A percentile compares a stretch with the other conserved stretches of the same genome.
phyloP scores from a whole-genome alignment of 2,329 filamentous ascomycete genomes.

The Aspergillus proliferans region DNA sequence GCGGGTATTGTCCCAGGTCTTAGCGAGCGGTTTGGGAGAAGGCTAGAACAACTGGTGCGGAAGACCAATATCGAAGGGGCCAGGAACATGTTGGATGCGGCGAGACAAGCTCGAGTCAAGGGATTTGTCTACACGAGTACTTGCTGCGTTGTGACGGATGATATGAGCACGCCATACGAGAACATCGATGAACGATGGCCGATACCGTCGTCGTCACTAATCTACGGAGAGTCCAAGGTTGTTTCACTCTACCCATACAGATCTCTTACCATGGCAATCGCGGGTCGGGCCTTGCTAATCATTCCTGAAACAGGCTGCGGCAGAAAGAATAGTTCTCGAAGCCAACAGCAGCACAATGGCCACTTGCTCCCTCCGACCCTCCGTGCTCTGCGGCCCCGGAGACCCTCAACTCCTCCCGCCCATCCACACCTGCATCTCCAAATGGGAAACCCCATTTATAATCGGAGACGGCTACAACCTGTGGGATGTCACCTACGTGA shows the following conservation, averaged over 20 bases:
- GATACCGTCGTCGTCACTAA: conserved; percentile 30
- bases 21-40: conserved; percentile 31
- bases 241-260: conserved; percentile 1
- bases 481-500: conserved; percentile 41
- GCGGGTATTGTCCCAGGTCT: conserved; percentile 43
- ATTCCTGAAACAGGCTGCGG: conserved; percentile 29
- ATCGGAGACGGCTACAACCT: conserved; percentile 38
- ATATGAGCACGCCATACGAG: conserved; percentile 31
- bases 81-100: conserved; percentile 45
- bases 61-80: conserved; percentile 52
- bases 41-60: conserved; percentile 37
- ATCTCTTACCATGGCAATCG: background rate
- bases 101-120: conserved; percentile 39
- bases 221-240: conserved; percentile 42
- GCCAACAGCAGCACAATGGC: conserved; percentile 28
- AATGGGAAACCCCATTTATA: conserved; percentile 36
- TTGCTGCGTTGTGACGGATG: conserved; percentile 50
- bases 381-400: conserved; percentile 39
- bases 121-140: conserved; percentile 53
- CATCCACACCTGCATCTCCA: conserved; percentile 40
- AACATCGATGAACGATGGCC: conserved; percentile 39
- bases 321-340: conserved; percentile 36
- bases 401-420: conserved; percentile 38
- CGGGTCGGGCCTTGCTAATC: background rate
- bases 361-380: conserved; percentile 39